phyloP scores from a whole-genome alignment of 805 yeast genomes.

The Wickerhamomyces canadensis region DNA sequence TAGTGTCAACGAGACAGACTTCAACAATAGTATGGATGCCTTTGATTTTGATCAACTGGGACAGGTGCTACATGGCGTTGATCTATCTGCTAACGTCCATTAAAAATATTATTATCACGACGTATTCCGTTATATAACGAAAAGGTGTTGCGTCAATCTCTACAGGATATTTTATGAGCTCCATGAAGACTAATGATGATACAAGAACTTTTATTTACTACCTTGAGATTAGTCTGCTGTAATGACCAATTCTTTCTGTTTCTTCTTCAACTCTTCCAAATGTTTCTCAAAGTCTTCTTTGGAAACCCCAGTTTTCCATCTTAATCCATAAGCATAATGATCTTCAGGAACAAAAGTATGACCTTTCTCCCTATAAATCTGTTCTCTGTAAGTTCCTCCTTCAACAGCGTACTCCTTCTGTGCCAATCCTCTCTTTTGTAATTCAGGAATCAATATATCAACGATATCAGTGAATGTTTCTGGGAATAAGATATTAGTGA shows the following conservation, averaged over 20 bases:
- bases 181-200: too few species aligned
- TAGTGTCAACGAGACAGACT: constrained; percentile 13
- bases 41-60: constrained; percentile 13
- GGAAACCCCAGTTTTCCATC: constrained; percentile 6
- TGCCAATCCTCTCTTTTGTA: constrained; percentile 29
- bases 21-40: constrained; percentile 10
- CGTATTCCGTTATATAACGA: too few species aligned
- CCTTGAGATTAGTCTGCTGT: background rate
- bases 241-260: constrained; percentile 2
- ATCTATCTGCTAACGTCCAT: constrained; percentile 1
- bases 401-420: constrained; percentile 17
- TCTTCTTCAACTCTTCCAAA: background rate
- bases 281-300: constrained; percentile 17
- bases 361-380: constrained; percentile 25
- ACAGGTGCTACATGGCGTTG: constrained; percentile 6
- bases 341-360: constrained; percentile 10
- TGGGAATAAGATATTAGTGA: constrained; percentile 35
- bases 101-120: too few species aligned
- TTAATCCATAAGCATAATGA: constrained; percentile 10
- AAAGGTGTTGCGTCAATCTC: too few species aligned
- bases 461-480: constrained; percentile 36
- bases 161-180: too few species aligned
- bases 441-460: constrained; percentile 31
- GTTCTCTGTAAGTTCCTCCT: constrained; percentile 31
- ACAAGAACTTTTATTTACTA: too few species aligned